phyloP scores from a whole-genome alignment of 305 asterid genomes.

The Solanum chacoense region DNA sequence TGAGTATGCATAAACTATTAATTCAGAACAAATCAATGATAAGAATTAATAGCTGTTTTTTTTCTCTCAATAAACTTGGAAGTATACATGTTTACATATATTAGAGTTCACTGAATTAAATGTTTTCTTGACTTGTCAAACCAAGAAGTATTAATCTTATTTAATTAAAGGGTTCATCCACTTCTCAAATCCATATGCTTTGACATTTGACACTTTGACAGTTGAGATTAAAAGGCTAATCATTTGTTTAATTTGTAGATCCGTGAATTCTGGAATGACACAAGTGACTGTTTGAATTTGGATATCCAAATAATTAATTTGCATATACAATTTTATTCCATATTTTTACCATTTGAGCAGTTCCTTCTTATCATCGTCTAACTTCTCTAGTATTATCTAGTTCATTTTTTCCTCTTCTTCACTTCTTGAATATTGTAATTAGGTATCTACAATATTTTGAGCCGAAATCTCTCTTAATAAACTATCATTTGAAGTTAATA shows the following conservation, averaged over 20 bases:
- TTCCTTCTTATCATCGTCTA: neutral
- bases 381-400: neutral
- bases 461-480: neutral
- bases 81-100: neutral
- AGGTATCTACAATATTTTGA: neutral
- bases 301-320: neutral
- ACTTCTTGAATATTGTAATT: neutral
- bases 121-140: neutral
- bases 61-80: neutral
- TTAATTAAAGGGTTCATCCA: neutral
- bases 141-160: neutral
- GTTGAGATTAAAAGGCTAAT: neutral
- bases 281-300: neutral
- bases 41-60: neutral
- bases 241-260: neutral
- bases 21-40: neutral
- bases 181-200: neutral
- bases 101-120: neutral
- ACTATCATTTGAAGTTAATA: neutral
- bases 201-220: neutral
- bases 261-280: neutral
- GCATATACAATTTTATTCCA: neutral
- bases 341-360: rapidly evolving
- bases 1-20: neutral
- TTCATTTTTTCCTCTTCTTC: neutral